Base-by-base conservation (phyloP, 2,329 filamentous ascomycete species). In the Hypoxylon rubiginosum region DNA sequence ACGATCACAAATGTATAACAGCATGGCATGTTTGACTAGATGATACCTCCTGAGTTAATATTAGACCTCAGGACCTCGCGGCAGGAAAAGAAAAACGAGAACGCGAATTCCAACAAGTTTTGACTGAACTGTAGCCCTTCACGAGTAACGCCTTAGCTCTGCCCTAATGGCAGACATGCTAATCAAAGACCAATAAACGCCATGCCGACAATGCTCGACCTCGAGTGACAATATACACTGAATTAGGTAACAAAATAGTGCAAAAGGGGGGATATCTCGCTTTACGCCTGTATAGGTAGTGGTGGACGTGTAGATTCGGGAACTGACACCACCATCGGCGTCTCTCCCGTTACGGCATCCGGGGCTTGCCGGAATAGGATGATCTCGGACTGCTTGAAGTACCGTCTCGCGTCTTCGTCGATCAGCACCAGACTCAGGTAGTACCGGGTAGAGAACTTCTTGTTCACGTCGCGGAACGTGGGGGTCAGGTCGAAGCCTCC, bases 311-410 rank as follows among this genome's bases (percentile, higher is more conserved):
- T 73, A 2, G 72, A 67, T 58, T 76, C 74, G 2, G 81, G 80
- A 13, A 82, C 80, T 2, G 81, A 76, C 32, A 82, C 79, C 58
- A 84, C 77, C 73, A 81, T 82, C 69, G 80, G 82, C 70, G 85
- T 82, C 81, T 51, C 76, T 24, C 21, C 21, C 79, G 69, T 79
- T 81, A 45, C 79, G 51, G 85, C 81, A 68, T 90, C 88, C 6
- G 88, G 88, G 17, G 88, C 85, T 79, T 98, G 96, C 71, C 96
- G 90, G 83, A 92, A 98, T 56, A 99, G 90, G 63, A 97, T 94
- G 78, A 99, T 99, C 82, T 99, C 96, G 56, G 94, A 97, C 81
- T 99, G 96, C 81, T 99, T 99, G 83, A 99, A 99, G 83, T 99
- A 99, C 74, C 96, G 90, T 74, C 96, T 90, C 53, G 96, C 96